Conservation (phyloP, 2,329 filamentous ascomycete species). For the Ophiostoma montium region DNA sequence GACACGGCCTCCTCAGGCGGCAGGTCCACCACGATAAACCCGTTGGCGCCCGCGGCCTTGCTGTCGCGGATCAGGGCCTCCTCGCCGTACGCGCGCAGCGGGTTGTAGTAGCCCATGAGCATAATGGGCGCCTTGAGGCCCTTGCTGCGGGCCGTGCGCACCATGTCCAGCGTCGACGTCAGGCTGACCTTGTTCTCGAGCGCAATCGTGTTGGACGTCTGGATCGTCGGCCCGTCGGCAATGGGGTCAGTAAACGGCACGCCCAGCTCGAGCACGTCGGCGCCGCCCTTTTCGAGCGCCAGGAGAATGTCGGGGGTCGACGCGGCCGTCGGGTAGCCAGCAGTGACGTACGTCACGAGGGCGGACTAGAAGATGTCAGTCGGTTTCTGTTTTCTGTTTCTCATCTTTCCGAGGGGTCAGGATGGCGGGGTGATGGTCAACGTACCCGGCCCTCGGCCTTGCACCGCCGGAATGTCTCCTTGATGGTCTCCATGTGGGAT, state of each 20-base stretch:
- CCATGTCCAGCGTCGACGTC: conserved; percentile 63
- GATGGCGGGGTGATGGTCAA: neutral
- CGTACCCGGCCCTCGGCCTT: conserved; percentile 43
- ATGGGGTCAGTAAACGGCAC: conserved; percentile 97
- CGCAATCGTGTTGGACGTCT: conserved; percentile 84
- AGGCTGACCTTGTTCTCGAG: conserved; percentile 82
- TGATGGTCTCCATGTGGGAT: conserved; percentile 41
- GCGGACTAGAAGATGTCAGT: no score
- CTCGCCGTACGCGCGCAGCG: conserved; percentile 85
- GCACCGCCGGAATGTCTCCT: conserved; percentile 44
- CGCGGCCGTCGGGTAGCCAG: conserved; percentile 73
- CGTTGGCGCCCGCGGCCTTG: conserved; percentile 73
- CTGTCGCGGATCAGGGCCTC: conserved; percentile 76
- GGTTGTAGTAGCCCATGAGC: conserved; percentile 99
- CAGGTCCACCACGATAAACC: conserved; percentile 92
- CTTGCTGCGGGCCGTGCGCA: conserved; percentile 61
- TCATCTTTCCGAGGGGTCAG: no score
- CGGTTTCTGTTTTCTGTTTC: no score
- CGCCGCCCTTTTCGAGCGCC: conserved; percentile 81
- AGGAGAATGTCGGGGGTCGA: conserved; percentile 75
- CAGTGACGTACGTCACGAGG: conserved; percentile 91
- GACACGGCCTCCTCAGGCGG: conserved; percentile 90
- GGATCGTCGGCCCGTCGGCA: conserved; percentile 92
- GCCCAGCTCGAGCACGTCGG: conserved; percentile 90
- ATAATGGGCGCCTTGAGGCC: conserved; percentile 74